Percentiles rank a stretch among this genome's conserved stretches.
These are phyloP conservation scores for Fusarium bulbicola DNA, from an alignment of 2,329 filamentous ascomycete species.

Conservation along the genomic window DNA sequence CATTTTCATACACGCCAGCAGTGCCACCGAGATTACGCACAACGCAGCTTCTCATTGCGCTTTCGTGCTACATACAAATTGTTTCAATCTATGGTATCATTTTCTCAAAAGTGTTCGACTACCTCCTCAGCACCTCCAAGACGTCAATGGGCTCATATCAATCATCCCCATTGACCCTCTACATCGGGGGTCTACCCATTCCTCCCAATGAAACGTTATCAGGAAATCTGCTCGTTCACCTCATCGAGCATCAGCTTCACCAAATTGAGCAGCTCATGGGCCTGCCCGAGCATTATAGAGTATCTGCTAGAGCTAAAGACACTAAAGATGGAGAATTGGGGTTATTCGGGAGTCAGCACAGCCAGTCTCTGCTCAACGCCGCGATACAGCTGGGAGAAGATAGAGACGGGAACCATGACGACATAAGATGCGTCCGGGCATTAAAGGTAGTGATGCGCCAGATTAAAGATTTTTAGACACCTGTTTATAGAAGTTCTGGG, in stretches of 20 bases:
- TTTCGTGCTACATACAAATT: conserved; percentile 13
- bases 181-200: neutral
- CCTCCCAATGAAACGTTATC: neutral
- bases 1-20: neutral
- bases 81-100: conserved; percentile 12
- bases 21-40: neutral
- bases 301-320: conserved; percentile 5
- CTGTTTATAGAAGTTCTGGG: neutral
- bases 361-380: neutral
- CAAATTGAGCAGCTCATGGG: conserved; percentile 9
- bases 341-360: neutral
- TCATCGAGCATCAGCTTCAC: conserved; percentile 6
- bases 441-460: conserved; percentile 3
- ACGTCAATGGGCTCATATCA: neutral
- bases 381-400: conserved; percentile 6
- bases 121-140: neutral
- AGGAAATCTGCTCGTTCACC: conserved; percentile 3
- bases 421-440: conserved; percentile 5
- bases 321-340: conserved; percentile 5
- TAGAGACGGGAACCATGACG: conserved; percentile 8
- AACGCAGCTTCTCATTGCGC: conserved; percentile 2
- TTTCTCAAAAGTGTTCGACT: conserved; percentile 3
- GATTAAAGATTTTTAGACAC: conserved; percentile 13
- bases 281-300: neutral
- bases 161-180: neutral